Percentiles rank a stretch among this genome's conserved stretches.
phyloP scores from a whole-genome alignment of 192 early-diverging fungal species.

The Backusella morwellensis region DNA sequence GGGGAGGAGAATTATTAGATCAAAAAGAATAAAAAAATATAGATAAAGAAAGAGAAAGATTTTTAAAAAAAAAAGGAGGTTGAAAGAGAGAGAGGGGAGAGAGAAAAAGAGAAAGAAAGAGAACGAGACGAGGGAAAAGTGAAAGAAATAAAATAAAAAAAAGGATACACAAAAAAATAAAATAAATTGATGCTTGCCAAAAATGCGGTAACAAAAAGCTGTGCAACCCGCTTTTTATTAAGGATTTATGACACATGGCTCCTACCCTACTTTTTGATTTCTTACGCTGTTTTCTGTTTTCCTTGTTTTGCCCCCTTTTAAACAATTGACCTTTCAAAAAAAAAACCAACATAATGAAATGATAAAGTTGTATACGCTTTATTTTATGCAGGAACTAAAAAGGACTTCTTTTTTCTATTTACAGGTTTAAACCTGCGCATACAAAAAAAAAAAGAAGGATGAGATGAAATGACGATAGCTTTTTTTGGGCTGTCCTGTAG shows the following conservation, averaged over 20 bases:
- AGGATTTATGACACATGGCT: neutral
- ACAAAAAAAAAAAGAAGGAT: neutral
- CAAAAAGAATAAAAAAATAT: neutral
- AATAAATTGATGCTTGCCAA: conserved; percentile 6
- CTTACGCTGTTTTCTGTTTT: neutral
- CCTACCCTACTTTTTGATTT: neutral
- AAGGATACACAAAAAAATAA: conserved; percentile 2
- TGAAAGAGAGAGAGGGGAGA: no score
- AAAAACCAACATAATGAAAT: neutral
- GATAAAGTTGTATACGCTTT: neutral
- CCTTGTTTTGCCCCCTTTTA: neutral
- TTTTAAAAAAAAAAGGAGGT: no score
- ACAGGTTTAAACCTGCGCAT: neutral
- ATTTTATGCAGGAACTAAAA: neutral
- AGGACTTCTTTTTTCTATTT: neutral
- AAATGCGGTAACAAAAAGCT: conserved; percentile 8
- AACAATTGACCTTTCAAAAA: neutral
- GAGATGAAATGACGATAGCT: neutral
- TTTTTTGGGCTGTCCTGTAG: neutral
- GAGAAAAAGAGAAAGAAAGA: neutral
- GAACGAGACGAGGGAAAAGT: neutral
- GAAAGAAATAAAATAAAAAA: neutral
- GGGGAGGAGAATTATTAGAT: neutral
- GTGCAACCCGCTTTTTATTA: neutral
- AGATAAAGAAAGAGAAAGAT: neutral